Evolutionary conservation across 257 asterid species (phyloP).

Genomic region (Nyctanthes arbortristis): DNA sequence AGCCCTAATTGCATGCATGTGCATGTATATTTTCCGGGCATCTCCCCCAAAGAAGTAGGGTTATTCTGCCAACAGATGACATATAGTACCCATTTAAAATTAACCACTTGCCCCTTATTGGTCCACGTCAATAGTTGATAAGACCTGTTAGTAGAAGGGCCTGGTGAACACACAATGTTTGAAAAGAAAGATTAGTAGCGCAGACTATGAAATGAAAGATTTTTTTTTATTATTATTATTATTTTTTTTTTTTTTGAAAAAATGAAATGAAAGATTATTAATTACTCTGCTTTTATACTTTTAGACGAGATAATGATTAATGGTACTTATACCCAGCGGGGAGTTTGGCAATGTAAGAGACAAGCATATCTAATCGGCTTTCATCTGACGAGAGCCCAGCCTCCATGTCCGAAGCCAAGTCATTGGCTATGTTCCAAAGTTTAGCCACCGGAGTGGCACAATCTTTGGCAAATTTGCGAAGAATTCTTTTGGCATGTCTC

Average conservation of each 20-base stretch:
- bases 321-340: constrained; percentile 56
- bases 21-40: too few relatives aligned
- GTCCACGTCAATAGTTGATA: too few relatives aligned
- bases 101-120: too few relatives aligned
- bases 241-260: too few relatives aligned
- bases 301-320: not conserved
- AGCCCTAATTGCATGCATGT: not conserved
- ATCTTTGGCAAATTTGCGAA: constrained; percentile 62
- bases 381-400: constrained; percentile 34
- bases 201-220: too few relatives aligned
- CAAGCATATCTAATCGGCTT: constrained; percentile 43
- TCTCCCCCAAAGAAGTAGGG: too few relatives aligned
- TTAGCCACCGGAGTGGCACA: constrained; percentile 61
- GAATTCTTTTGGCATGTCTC: constrained; percentile 52
- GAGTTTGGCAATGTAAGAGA: constrained; percentile 47
- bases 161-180: too few relatives aligned
- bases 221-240: too few relatives aligned
- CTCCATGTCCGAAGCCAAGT: constrained; percentile 57
- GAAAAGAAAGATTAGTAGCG: too few relatives aligned
- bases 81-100: too few relatives aligned
- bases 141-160: too few relatives aligned
- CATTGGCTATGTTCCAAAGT: constrained; percentile 61
- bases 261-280: not conserved
- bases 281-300: not conserved
- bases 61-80: too few relatives aligned